Evolutionary conservation across 352 stramenopile genomes (phyloP), one percentile per base, ranked within the genome.

Genomic region (Pythium guiyangense): DNA sequence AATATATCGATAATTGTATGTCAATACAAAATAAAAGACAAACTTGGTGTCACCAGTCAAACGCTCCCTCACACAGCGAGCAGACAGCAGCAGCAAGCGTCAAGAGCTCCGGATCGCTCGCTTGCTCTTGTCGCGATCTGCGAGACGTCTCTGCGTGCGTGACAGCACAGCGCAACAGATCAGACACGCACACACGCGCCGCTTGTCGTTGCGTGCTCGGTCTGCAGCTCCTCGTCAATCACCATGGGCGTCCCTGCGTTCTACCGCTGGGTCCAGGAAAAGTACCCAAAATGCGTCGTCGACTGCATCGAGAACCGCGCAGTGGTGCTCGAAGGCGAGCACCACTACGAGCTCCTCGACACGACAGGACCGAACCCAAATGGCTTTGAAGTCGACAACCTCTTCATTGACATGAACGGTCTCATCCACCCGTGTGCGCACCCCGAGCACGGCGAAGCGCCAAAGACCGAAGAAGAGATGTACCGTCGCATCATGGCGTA

Each of bases 361-460:
- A 80, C 78, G 15, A 80, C 78, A 0, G 73, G 74, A 15, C 90
- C 96, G 18, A 99, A 98, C 71, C 93, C 93, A 4, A 98, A 98
- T 45, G 87, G 83, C 57, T 95, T 97, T 49, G 90, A 97, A 60
- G 96, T 97, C 47, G 97, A 99, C 77, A 99, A 99, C 74, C 79
- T 99, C 45, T 99, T 99, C 64, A 87, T 99, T 35, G 97, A 99
- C 71, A 99, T 99, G 97, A 99, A 99, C 73, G 97, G 97, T 4
- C 97, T 99, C 52, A 99, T 99, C 70, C 97, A 99, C 70, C 96
- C 96, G 22, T 99, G 97, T 69, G 94, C 93, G 6, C 97, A 99
- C 75, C 96, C 97, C 20, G 97, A 99, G 74, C 79, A 86, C 54
- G 84, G 81, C 37, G 83, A 92, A 45, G 69, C 80, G 52, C 97